Base-by-base conservation (phyloP, 106 monocot genomes). In the Allium cepa region DNA sequence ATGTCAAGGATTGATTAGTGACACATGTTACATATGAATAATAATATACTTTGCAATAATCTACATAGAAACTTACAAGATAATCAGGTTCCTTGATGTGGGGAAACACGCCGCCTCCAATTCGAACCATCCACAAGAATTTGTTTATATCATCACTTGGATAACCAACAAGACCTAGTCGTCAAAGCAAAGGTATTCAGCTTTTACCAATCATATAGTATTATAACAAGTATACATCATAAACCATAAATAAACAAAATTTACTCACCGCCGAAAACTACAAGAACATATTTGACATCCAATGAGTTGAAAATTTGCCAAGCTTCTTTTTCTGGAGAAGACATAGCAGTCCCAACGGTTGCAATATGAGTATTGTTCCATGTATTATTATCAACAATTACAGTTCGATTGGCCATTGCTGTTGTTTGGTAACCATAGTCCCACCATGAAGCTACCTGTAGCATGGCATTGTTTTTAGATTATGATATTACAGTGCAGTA, bases 371-470 rank as follows among this genome's bases (percentile, higher is more conserved):
- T 97, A 66, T 97, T 97, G 71, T 97, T 97, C 97, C 97, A 97
- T n/a, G 97, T 92, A 66, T 97, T 97, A 72, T 97, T 97, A 67
- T 97, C 97, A 69, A 97, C 97, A 53, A 97, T 97, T 26, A 97
- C 97, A 47, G 97, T 97, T 16, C 97, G 83, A 49, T 97, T 97
- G 17, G 97, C 97, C 97, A 97, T 97, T 28, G 97, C 97, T 53
- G 92, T 97, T 76, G 97, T 97, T 87, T 97, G 97, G 53, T 97
- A 97, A 55, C 97, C 97, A 76, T 97, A 92, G 65, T 97, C 97
- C 97, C 97, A 97, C 97, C 97, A 97, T n/a, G 97, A 97, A 26
- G 97, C 97, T 57, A 97, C 97, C 97, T 97, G 76, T 9, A 82
- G 66, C 3, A 49, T 0, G 36, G 36, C 36, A 36, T 36, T 36